Percentiles rank a stretch among this genome's conserved stretches.
Evolutionary conservation across 371 early-diverging fungal species (phyloP).

Genomic region (Rhizopus microsporus): DNA sequence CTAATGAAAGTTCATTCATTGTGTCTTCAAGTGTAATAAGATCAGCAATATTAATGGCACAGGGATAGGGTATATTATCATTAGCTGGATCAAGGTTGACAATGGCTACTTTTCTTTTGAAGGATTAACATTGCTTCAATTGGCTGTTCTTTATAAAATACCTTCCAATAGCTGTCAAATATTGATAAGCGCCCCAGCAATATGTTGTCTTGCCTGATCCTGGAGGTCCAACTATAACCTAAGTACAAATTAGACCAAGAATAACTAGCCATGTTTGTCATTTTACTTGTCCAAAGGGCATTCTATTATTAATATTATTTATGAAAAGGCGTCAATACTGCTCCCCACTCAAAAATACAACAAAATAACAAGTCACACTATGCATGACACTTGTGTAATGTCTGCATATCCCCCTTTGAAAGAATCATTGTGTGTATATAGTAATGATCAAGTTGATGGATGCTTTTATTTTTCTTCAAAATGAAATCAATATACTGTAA

Average conservation of each 20-base stretch:
- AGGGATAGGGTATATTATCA: conserved; percentile 84
- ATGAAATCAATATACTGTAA: conserved; percentile 13
- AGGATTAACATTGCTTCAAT: neutral
- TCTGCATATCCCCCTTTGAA: no score
- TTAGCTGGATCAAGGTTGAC: conserved; percentile 99
- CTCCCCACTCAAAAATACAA: no score
- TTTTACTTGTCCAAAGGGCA: conserved; percentile 51
- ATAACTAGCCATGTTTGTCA: neutral
- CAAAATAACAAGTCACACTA: no score
- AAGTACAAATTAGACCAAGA: neutral
- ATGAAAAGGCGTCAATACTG: no score
- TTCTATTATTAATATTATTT: conserved; percentile 2
- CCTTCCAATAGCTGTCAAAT: conserved; percentile 80
- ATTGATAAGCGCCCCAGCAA: conserved; percentile 92
- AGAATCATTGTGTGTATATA: no score
- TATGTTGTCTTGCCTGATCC: conserved; percentile 99
- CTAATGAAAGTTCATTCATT: conserved; percentile 92
- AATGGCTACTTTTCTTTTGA: conserved; percentile 74
- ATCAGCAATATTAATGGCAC: conserved; percentile 89
- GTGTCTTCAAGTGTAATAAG: conserved; percentile 95
- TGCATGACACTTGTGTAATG: no score
- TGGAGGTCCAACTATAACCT: conserved; percentile 96
- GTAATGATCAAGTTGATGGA: no score
- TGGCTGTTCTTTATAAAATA: conserved; percentile 22
- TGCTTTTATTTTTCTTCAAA: conserved; percentile 3